Evolutionary conservation across 495 filamentous ascomycete species (phyloP).

Genomic region (Aspergillus cavernicola): DNA sequence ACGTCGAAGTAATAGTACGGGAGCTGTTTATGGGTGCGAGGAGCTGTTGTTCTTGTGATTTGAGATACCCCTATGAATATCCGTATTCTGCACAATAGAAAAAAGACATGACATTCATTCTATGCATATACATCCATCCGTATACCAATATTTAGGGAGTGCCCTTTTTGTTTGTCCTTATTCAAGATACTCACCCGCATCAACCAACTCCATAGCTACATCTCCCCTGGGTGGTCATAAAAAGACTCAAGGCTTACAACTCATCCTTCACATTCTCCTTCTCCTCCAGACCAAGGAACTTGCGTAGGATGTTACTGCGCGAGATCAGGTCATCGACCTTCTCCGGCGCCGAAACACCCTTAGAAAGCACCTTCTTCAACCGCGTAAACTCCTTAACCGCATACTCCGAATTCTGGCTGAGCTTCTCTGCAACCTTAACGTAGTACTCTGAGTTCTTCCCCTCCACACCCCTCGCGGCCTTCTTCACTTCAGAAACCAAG

Average conservation of each 20-base stretch:
- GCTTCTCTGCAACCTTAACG: conserved; percentile 81
- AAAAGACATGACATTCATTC: neutral
- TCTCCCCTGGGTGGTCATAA: neutral
- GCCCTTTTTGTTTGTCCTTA: no score
- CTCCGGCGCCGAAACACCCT: conserved; percentile 78
- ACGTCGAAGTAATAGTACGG: conserved; percentile 25
- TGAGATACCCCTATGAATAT: conserved; percentile 6
- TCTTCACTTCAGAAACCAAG: conserved; percentile 61
- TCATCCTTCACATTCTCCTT: conserved; percentile 57
- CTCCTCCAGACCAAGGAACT: conserved; percentile 56
- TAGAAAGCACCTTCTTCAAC: conserved; percentile 73
- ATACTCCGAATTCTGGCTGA: conserved; percentile 69
- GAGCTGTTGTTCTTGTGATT: neutral
- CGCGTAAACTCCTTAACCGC: conserved; percentile 82
- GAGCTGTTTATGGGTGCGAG: neutral
- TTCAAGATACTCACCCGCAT: no score
- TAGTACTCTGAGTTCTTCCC: conserved; percentile 94
- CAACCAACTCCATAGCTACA: no score
- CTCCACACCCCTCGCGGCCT: conserved; percentile 62
- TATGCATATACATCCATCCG: neutral
- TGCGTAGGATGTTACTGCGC: conserved; percentile 82
- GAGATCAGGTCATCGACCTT: conserved; percentile 87
- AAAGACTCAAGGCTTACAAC: conserved; percentile 47
- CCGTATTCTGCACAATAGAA: neutral
- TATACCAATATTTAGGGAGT: neutral